Percentiles rank a stretch among this genome's conserved stretches.
These are phyloP conservation scores for Edaphochlamys debaryana DNA, from an alignment of 139 green algal genomes.

Conservation along the genomic window DNA sequence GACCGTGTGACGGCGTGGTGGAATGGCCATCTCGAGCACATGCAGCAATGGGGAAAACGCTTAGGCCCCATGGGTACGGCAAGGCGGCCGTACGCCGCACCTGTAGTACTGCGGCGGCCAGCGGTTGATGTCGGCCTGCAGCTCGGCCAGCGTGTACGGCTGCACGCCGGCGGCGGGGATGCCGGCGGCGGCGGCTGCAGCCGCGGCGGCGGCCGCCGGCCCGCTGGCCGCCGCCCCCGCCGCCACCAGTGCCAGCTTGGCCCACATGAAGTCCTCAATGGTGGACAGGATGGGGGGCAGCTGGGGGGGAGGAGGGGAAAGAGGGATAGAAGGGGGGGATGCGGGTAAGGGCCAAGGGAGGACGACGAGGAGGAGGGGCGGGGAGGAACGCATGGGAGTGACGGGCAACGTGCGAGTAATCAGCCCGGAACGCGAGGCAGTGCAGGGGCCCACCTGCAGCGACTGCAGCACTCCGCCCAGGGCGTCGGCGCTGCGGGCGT, in stretches of 20 bases:
- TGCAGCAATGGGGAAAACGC: background rate
- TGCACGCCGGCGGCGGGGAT: background rate
- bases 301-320: no score
- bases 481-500: slow-evolving; percentile 67
- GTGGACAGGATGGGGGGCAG: slow-evolving; percentile 77
- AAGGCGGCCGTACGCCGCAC: background rate
- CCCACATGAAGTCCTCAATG: slow-evolving; percentile 96
- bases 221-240: background rate
- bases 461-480: slow-evolving; percentile 56
- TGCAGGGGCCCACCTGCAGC: no score
- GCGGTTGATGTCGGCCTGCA: slow-evolving; percentile 86
- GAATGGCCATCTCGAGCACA: background rate
- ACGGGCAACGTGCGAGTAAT: no score
- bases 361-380: no score
- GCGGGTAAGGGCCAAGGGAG: no score
- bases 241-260: slow-evolving; percentile 74
- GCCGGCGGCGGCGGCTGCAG: slow-evolving; percentile 7
- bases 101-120: slow-evolving; percentile 86
- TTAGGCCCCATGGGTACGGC: background rate
- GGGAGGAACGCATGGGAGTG: no score
- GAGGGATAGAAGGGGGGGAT: no score
- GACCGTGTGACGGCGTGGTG: no score
- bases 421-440: no score
- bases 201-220: background rate
- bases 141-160: slow-evolving; percentile 66